A percentile compares a stretch with the other conserved stretches of the same genome.
phyloP scores from a whole-genome alignment of 768 basidiomycete genomes.

The Suillus paluster region DNA sequence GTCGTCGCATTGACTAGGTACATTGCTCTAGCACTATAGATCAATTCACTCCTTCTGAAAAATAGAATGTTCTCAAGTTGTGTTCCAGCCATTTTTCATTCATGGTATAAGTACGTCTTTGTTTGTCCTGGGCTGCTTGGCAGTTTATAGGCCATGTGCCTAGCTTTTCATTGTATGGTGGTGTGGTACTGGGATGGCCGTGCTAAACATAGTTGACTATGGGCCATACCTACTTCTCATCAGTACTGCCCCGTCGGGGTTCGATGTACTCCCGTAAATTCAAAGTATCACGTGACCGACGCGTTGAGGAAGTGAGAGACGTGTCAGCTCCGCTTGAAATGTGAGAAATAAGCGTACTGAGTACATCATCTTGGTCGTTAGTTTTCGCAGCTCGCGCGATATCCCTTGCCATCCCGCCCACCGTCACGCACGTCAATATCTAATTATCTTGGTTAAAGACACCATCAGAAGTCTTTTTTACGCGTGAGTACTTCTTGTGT shows the following conservation, averaged over 20 bases:
- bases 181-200: neutral
- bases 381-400: constrained; percentile 29
- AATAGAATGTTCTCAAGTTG: neutral
- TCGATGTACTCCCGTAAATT: neutral
- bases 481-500: constrained; percentile 10
- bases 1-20: constrained; percentile 45
- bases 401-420: constrained; percentile 20
- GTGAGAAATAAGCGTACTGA: constrained; percentile 27
- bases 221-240: too few relatives aligned
- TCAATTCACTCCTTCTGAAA: neutral
- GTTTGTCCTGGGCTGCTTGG: too few relatives aligned
- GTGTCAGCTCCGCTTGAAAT: constrained; percentile 53
- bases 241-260: too few relatives aligned
- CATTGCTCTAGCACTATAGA: constrained; percentile 52
- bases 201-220: too few relatives aligned
- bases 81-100: neutral
- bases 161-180: neutral
- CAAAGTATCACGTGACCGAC: constrained; percentile 45
- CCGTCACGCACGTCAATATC: constrained; percentile 5
- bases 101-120: neutral
- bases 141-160: too few relatives aligned
- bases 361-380: neutral
- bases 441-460: neutral
- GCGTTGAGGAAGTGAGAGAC: constrained; percentile 41
- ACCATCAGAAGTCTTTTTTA: constrained; percentile 9